Percentiles rank a stretch among this genome's conserved stretches.
phyloP scores from a whole-genome alignment of 257 asterid genomes.

The Perilla frutescens region DNA sequence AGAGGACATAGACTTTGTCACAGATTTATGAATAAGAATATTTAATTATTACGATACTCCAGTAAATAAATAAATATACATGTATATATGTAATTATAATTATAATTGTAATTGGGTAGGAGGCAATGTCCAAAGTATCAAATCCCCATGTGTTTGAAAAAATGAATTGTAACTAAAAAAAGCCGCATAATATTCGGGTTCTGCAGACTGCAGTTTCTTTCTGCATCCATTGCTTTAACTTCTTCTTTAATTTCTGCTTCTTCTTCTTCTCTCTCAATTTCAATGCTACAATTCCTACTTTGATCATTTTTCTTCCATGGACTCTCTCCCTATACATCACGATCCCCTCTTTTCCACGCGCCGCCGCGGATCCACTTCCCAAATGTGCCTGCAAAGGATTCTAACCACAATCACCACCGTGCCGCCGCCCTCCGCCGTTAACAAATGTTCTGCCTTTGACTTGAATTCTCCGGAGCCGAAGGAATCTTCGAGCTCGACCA shows the following conservation, averaged over 20 bases:
- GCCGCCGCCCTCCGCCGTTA: constrained; percentile 19
- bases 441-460: constrained; percentile 3
- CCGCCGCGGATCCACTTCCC: constrained; percentile 49
- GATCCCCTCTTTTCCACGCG: constrained; percentile 16
- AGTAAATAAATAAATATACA: too few relatives aligned
- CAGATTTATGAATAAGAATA: too few relatives aligned
- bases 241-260: constrained; percentile 31
- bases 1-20: too few relatives aligned
- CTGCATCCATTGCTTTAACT: constrained; percentile 24
- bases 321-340: constrained; percentile 24
- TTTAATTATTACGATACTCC: too few relatives aligned
- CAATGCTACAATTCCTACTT: constrained; percentile 26
- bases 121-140: not conserved
- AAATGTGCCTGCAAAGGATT: constrained; percentile 46
- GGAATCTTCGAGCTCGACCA: constrained; percentile 35
- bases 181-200: constrained; percentile 36
- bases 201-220: constrained; percentile 37
- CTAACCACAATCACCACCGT: constrained; percentile 42
- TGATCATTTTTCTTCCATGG: constrained; percentile 31
- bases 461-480: constrained; percentile 31
- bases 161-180: constrained; percentile 33
- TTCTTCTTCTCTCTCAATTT: constrained; percentile 23
- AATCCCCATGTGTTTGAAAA: not conserved
- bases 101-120: too few relatives aligned
- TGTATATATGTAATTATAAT: too few relatives aligned